Conservation (phyloP, 495 filamentous ascomycete genomes). For the Aspergillus bertholletiae region DNA sequence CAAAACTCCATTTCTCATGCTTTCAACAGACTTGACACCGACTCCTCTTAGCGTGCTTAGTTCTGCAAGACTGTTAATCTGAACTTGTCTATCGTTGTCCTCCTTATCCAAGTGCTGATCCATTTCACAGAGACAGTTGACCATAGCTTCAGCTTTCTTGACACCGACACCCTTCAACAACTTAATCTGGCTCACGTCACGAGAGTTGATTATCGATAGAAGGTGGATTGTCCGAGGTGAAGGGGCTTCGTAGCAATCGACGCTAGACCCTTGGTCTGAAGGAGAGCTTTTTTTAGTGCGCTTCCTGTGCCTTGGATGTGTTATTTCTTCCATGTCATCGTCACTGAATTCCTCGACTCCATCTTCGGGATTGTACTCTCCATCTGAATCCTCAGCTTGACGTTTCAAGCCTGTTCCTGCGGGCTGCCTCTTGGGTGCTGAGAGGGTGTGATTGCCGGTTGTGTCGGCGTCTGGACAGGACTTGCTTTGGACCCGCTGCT, state of each 20-base stretch:
- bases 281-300: conserved; percentile 30
- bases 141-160: conserved; percentile 53
- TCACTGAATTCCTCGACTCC: conserved; percentile 23
- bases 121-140: conserved; percentile 50
- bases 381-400: conserved; percentile 29
- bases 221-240: conserved; percentile 70
- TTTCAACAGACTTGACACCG: conserved; percentile 50
- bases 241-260: conserved; percentile 33
- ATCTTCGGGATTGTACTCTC: conserved; percentile 28
- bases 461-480: conserved; percentile 11
- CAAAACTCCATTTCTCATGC: conserved; percentile 49
- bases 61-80: conserved; percentile 40
- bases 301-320: conserved; percentile 38
- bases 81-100: conserved; percentile 26
- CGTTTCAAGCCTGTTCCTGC: conserved; percentile 29
- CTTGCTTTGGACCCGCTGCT: conserved; percentile 52
- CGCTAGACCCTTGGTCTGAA: conserved; percentile 17
- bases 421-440: conserved; percentile 28
- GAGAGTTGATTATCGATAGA: conserved; percentile 81
- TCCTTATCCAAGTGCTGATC: conserved; percentile 25
- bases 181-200: conserved; percentile 64
- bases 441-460: conserved; percentile 12
- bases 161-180: conserved; percentile 62
- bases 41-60: conserved; percentile 49
- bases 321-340: conserved; percentile 32